Evolutionary conservation across 2,329 filamentous ascomycete species (phyloP).

Genomic region (Arachnomyces sp.): DNA sequence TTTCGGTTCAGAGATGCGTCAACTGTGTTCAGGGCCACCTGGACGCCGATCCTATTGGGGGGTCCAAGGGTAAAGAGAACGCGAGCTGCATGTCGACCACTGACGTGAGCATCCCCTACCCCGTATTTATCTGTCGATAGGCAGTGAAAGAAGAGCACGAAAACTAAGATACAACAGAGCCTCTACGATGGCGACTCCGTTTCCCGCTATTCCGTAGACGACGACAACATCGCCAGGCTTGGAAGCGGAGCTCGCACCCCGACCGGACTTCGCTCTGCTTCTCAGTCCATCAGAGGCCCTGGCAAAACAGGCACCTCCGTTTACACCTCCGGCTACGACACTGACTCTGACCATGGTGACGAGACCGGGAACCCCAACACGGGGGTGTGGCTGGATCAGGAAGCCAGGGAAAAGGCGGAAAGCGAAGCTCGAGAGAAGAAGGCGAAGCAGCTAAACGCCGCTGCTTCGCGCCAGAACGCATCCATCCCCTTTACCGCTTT

Average conservation of each 20-base stretch:
- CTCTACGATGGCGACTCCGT: slow-evolving; percentile 8
- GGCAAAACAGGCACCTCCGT: too few relatives aligned
- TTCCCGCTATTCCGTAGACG: slow-evolving; percentile 3
- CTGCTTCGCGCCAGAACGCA: slow-evolving; percentile 2
- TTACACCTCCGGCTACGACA: too few relatives aligned
- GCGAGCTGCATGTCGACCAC: slow-evolving; percentile 1
- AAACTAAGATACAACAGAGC: slow-evolving; percentile 8
- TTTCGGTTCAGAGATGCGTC: slow-evolving; percentile 33
- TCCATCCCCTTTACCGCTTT: slow-evolving; percentile 14
- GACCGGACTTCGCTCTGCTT: too few relatives aligned
- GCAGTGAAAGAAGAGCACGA: too few relatives aligned
- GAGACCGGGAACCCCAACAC: too few relatives aligned
- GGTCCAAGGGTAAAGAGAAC: slow-evolving; percentile 18
- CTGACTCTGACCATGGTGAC: too few relatives aligned
- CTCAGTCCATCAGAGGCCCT: too few relatives aligned
- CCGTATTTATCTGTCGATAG: too few relatives aligned
- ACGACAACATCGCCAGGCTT: slow-evolving; percentile 3
- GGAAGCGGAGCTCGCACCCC: too few relatives aligned
- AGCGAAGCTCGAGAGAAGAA: neutral
- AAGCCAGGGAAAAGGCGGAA: neutral
- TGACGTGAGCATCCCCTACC: neutral
- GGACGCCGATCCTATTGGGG: slow-evolving; percentile 26
- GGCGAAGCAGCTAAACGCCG: slow-evolving; percentile 3
- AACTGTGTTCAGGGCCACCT: slow-evolving; percentile 28
- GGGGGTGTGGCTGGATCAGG: slow-evolving; percentile 14